phyloP scores from a whole-genome alignment of 441 rosid genomes.

The Croton laevigatus region DNA sequence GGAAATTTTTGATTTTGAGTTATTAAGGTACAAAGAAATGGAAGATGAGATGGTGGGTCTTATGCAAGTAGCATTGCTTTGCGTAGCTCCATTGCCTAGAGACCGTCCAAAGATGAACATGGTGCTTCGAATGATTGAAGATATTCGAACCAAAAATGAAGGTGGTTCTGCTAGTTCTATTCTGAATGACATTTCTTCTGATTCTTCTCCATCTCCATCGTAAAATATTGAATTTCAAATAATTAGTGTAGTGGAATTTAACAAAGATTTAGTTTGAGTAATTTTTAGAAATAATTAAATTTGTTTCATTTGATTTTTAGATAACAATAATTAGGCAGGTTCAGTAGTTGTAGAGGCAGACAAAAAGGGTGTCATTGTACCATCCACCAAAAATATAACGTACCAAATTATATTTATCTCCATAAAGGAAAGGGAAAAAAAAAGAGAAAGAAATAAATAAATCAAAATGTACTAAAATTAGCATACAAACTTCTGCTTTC shows the following conservation, averaged over 20 bases:
- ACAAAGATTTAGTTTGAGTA: background rate
- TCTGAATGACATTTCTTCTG: slow-evolving; percentile 32
- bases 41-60: slow-evolving; percentile 41
- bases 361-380: background rate
- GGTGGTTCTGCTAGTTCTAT: slow-evolving; percentile 16
- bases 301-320: background rate
- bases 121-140: slow-evolving; percentile 38
- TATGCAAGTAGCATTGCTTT: slow-evolving; percentile 43
- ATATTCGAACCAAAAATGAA: slow-evolving; percentile 30
- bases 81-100: slow-evolving; percentile 39
- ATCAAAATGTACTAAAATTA: background rate
- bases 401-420: background rate
- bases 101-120: slow-evolving; percentile 45
- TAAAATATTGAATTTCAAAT: slow-evolving; percentile 20
- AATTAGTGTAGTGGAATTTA: background rate
- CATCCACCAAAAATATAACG: background rate
- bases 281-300: background rate
- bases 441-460: background rate
- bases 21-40: slow-evolving; percentile 34
- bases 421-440: background rate
- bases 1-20: slow-evolving; percentile 53
- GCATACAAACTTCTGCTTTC: background rate
- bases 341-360: background rate
- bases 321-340: background rate
- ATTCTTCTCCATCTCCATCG: slow-evolving; percentile 37